Conservation (phyloP, 768 basidiomycete species). For the Hericium coralloides region DNA sequence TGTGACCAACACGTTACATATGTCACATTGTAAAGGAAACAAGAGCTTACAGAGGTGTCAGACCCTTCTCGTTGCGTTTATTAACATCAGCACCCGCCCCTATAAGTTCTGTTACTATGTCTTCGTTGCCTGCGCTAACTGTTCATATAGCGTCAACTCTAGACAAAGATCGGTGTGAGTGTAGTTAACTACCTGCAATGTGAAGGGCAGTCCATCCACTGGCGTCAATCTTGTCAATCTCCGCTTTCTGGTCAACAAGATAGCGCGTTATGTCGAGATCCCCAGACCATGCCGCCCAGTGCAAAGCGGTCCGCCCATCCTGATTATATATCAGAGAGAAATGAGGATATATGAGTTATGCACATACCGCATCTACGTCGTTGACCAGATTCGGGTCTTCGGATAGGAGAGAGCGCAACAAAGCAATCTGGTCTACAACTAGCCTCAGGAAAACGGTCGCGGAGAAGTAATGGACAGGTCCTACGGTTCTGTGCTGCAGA, state of each 20-base stretch:
- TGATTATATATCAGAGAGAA: slow-evolving; percentile 18
- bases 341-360: background rate
- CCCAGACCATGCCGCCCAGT: slow-evolving; percentile 77
- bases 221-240: slow-evolving; percentile 56
- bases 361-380: slow-evolving; percentile 49
- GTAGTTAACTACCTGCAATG: slow-evolving; percentile 48
- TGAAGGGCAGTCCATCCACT: slow-evolving; percentile 75
- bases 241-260: slow-evolving; percentile 62
- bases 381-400: slow-evolving; percentile 58
- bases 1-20: slow-evolving; percentile 23
- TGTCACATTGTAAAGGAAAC: slow-evolving; percentile 3
- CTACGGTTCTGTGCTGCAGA: background rate
- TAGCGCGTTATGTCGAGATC: slow-evolving; percentile 57
- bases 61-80: slow-evolving; percentile 71
- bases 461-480: slow-evolving; percentile 15
- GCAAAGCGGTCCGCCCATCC: slow-evolving; percentile 78
- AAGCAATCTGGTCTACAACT: slow-evolving; percentile 52
- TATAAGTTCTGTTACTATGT: slow-evolving; percentile 64
- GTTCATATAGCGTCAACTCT: slow-evolving; percentile 9
- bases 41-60: slow-evolving; percentile 65
- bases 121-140: slow-evolving; percentile 81
- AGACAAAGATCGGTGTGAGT: background rate
- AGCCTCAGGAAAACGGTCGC: slow-evolving; percentile 54
- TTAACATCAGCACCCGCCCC: slow-evolving; percentile 81
- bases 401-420: slow-evolving; percentile 56